Evolutionary conservation across 768 basidiomycete species (phyloP).

Genomic region (Boletus bicolor): DNA sequence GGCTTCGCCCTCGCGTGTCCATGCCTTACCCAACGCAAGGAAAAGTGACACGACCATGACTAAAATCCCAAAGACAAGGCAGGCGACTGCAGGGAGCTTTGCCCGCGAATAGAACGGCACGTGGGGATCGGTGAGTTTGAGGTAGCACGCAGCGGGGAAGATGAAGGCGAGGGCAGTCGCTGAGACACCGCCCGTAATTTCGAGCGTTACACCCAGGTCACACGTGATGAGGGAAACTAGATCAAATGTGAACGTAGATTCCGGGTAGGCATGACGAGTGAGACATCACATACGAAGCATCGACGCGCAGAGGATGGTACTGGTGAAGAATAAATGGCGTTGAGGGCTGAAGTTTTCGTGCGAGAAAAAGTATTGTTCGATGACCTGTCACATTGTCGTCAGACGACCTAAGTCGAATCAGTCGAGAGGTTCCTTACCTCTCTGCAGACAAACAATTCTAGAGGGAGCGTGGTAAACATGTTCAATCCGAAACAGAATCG

Average conservation of each 20-base stretch:
- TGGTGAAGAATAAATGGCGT: slow-evolving; percentile 90
- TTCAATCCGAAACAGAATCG: slow-evolving; percentile 92
- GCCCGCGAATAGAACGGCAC: slow-evolving; percentile 64
- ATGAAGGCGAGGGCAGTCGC: slow-evolving; percentile 92
- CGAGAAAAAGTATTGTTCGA: slow-evolving; percentile 95
- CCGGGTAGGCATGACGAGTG: background rate
- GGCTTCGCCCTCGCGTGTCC: slow-evolving; percentile 66
- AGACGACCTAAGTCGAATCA: background rate
- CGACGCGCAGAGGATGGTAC: slow-evolving; percentile 72
- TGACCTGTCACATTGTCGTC: slow-evolving; percentile 51
- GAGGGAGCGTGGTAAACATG: slow-evolving; percentile 97
- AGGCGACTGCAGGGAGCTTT: slow-evolving; percentile 73
- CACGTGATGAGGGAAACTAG: slow-evolving; percentile 89
- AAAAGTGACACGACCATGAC: slow-evolving; percentile 79
- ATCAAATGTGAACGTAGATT: background rate
- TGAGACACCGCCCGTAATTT: slow-evolving; percentile 96
- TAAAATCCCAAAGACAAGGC: slow-evolving; percentile 68
- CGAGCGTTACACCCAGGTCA: slow-evolving; percentile 96
- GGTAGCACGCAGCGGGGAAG: slow-evolving; percentile 84
- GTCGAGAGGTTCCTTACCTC: slow-evolving; percentile 51
- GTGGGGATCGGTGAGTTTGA: slow-evolving; percentile 60
- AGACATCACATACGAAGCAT: slow-evolving; percentile 63
- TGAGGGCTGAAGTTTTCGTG: slow-evolving; percentile 78
- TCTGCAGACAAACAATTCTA: slow-evolving; percentile 96
- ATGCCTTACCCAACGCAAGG: slow-evolving; percentile 74